phyloP scores from a whole-genome alignment of 2,329 filamentous ascomycete species.

The Graphilbum ipis-grandicollis region DNA sequence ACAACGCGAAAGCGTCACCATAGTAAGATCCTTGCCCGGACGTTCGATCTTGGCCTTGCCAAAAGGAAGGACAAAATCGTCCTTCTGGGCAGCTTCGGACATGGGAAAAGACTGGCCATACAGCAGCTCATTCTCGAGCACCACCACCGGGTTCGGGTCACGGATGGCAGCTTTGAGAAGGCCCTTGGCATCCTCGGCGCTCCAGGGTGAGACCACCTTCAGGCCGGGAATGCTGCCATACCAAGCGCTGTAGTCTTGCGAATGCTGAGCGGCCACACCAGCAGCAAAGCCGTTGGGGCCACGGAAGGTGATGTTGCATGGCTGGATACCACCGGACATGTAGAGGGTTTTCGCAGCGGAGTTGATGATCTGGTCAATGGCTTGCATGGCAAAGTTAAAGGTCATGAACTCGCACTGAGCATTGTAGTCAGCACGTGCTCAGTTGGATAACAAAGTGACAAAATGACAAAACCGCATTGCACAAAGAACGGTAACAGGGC shows the following conservation, averaged over 20 bases:
- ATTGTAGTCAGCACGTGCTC: background rate
- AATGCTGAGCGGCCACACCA: slow-evolving; percentile 94
- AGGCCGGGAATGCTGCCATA: slow-evolving; percentile 95
- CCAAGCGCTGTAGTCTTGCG: slow-evolving; percentile 97
- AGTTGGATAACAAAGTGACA: background rate
- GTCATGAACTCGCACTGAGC: slow-evolving; percentile 97
- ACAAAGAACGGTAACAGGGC: too few species aligned
- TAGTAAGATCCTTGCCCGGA: slow-evolving; percentile 84
- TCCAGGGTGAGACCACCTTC: slow-evolving; percentile 95
- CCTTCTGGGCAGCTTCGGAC: slow-evolving; percentile 89
- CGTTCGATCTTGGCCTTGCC: slow-evolving; percentile 99
- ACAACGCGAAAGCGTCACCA: slow-evolving; percentile 86
- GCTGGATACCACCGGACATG: slow-evolving; percentile 99
- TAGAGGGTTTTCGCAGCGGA: slow-evolving; percentile 98
- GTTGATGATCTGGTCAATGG: slow-evolving; percentile 99
- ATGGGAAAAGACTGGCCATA: slow-evolving; percentile 94
- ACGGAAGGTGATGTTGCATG: slow-evolving; percentile 99
- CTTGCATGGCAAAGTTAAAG: slow-evolving; percentile 99
- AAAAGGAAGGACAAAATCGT: slow-evolving; percentile 92
- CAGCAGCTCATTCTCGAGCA: slow-evolving; percentile 76
- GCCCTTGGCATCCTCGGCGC: slow-evolving; percentile 94
- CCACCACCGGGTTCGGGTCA: slow-evolving; percentile 91
- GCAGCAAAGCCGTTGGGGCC: slow-evolving; percentile 95
- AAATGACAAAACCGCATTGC: too few species aligned
- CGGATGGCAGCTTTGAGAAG: slow-evolving; percentile 94